Evolutionary conservation across 2,329 filamentous ascomycete genomes (phyloP).

Genomic region (Talaromyces atroroseus): DNA sequence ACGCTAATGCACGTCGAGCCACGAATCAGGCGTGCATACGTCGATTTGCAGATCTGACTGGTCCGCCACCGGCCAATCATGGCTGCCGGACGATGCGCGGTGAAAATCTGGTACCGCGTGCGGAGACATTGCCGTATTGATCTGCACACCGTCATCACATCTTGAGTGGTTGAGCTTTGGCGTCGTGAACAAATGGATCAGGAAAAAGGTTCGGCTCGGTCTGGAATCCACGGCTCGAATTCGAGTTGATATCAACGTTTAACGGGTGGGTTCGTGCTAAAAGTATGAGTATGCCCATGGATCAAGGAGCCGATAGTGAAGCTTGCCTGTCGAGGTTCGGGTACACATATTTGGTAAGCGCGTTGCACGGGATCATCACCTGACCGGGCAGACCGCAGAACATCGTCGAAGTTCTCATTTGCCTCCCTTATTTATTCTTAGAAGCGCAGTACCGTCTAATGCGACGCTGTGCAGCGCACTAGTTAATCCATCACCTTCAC

Average conservation of each 20-base stretch:
- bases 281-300: neutral
- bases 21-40: conserved; percentile 12
- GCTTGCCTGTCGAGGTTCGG: neutral
- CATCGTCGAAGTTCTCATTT: neutral
- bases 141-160: neutral
- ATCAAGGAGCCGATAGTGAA: neutral
- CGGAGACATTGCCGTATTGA: neutral
- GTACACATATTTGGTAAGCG: too few species aligned
- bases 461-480: conserved; percentile 1
- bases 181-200: conserved; percentile 4
- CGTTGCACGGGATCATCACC: conserved; percentile 2
- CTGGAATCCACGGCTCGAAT: neutral
- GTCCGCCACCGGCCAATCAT: conserved; percentile 5
- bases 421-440: neutral
- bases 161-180: neutral
- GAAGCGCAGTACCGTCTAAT: neutral
- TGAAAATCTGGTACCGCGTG: neutral
- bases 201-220: conserved; percentile 13
- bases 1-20: conserved; percentile 13
- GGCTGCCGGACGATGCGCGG: neutral
- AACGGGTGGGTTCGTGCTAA: neutral
- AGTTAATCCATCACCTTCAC: neutral
- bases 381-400: neutral
- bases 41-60: conserved; percentile 11
- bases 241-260: neutral